phyloP scores from a whole-genome alignment of 176 grass and related monocot species.

The Oryza glaberrima region DNA sequence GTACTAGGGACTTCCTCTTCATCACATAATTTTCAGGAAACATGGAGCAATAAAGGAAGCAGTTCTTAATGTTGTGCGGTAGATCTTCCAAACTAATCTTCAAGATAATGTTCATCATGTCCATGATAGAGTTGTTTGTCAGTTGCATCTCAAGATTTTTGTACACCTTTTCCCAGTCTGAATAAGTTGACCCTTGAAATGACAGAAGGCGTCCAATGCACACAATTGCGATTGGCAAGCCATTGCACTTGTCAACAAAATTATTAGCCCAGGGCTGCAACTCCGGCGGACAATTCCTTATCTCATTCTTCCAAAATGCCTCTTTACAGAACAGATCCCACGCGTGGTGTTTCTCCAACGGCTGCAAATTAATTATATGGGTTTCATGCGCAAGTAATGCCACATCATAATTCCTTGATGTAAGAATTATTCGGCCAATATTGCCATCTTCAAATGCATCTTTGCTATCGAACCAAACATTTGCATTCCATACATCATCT shows the following conservation, averaged over 20 bases:
- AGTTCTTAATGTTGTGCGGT: constrained; percentile 16
- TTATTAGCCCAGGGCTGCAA: background rate
- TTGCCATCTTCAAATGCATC: background rate
- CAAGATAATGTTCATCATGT: background rate
- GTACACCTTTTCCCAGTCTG: too few species aligned
- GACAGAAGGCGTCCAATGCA: constrained; percentile 2
- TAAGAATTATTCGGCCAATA: constrained; percentile 4
- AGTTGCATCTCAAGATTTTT: background rate
- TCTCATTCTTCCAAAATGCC: background rate
- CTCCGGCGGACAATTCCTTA: background rate
- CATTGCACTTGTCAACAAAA: constrained; percentile 17
- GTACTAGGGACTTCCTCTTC: background rate
- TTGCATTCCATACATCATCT: constrained; percentile 22
- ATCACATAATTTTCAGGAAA: constrained; percentile 8
- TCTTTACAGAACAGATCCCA: background rate
- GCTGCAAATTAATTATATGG: background rate
- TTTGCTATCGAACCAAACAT: constrained; percentile 21
- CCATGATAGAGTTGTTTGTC: background rate
- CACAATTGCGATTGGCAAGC: constrained; percentile 33
- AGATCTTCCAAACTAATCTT: constrained; percentile 28
- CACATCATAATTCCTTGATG: constrained; percentile 5
- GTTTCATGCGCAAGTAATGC: background rate
- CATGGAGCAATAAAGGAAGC: constrained; percentile 1
- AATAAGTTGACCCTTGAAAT: too few species aligned
- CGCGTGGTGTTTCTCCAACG: background rate